Evolutionary conservation across 768 basidiomycete species (phyloP).

Genomic region (Pleurotus tuoliensis): DNA sequence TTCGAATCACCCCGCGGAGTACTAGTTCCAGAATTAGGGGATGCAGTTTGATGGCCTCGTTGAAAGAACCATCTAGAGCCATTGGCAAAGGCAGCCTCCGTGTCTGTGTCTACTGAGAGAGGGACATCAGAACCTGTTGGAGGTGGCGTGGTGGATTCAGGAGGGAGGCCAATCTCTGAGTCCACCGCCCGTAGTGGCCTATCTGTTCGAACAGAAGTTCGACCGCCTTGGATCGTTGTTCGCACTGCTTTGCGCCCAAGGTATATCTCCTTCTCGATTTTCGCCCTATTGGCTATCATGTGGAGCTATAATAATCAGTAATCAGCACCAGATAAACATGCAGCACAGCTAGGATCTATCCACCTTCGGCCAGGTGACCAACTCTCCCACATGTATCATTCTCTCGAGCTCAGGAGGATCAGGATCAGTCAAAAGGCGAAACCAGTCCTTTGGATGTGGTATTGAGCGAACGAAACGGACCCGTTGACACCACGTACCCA

Average conservation of each 20-base stretch:
- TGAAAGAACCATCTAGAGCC: conserved; percentile 54
- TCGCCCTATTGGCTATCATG: conserved; percentile 90
- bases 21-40: conserved; percentile 28
- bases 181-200: conserved; percentile 4
- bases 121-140: conserved; percentile 47
- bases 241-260: conserved; percentile 75
- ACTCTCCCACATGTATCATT: conserved; percentile 84
- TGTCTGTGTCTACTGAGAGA: conserved; percentile 75
- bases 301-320: conserved; percentile 52
- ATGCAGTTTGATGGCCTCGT: conserved; percentile 36
- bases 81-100: conserved; percentile 64
- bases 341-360: conserved; percentile 15
- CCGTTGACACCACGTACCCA: conserved; percentile 39
- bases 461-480: conserved; percentile 5
- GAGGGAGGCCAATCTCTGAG: conserved; percentile 8
- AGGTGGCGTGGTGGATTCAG: conserved; percentile 25
- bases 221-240: conserved; percentile 31
- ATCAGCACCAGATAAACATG: neutral
- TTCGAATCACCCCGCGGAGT: conserved; percentile 25
- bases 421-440: conserved; percentile 81
- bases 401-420: conserved; percentile 73
- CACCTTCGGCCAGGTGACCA: conserved; percentile 97
- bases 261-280: conserved; percentile 79
- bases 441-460: conserved; percentile 63
- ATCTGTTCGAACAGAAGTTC: neutral